Evolutionary conservation across 495 filamentous ascomycete genomes (phyloP).

Genomic region (Hypoxylon crocopeplum): DNA sequence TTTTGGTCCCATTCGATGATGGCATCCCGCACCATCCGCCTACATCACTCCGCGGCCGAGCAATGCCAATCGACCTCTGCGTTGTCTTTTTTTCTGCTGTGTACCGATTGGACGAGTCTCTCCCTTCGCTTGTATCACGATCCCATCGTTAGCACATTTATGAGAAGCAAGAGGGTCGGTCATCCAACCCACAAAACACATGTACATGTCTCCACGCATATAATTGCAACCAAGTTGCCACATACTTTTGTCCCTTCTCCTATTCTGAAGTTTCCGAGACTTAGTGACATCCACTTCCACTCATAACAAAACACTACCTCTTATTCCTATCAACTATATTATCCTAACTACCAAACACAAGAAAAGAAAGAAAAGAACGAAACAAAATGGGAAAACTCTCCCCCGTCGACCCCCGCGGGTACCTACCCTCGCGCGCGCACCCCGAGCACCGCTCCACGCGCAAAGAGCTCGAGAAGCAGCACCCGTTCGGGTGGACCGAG

Average conservation of each 20-base stretch:
- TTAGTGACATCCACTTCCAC: no score
- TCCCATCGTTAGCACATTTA: constrained; percentile 4
- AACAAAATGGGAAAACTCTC: constrained; percentile 27
- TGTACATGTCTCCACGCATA: no score
- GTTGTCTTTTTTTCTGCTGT: background rate
- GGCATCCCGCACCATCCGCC: constrained; percentile 22
- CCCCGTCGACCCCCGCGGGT: constrained; percentile 20
- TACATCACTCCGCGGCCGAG: constrained; percentile 1
- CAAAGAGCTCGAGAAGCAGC: constrained; percentile 38
- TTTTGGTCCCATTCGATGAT: constrained; percentile 36
- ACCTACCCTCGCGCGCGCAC: constrained; percentile 41
- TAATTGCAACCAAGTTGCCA: no score
- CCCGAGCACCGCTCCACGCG: constrained; percentile 40
- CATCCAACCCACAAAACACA: background rate
- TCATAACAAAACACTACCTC: no score
- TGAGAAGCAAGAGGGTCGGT: background rate
- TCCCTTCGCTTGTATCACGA: constrained; percentile 1
- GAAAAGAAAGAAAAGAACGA: background rate
- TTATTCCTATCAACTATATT: background rate
- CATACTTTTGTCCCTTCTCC: no score
- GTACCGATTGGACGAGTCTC: background rate
- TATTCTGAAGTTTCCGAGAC: no score
- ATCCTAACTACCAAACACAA: background rate
- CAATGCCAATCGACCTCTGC: background rate
- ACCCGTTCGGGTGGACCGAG: constrained; percentile 31